Conservation (phyloP, 257 asterid genomes). For the Voacanga thouarsii region DNA sequence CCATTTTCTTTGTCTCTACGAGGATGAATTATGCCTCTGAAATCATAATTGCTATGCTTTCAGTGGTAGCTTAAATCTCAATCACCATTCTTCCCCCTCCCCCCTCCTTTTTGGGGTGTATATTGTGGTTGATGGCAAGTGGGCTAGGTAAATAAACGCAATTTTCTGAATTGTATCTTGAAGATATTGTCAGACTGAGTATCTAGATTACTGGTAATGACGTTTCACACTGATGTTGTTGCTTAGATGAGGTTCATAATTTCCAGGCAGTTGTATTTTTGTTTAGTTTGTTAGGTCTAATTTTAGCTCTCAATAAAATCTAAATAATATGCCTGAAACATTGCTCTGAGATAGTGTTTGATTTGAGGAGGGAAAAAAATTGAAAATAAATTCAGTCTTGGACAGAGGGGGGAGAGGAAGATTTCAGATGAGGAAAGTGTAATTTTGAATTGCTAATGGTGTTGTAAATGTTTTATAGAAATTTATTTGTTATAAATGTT, state of each 20-base stretch:
- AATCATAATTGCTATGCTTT: background rate
- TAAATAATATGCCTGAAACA: too few relatives aligned
- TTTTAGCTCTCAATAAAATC: background rate
- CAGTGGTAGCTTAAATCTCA: background rate
- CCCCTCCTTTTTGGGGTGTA: too few relatives aligned
- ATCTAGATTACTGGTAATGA: background rate
- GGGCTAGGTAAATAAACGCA: background rate
- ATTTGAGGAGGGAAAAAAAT: background rate
- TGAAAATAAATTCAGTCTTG: too few relatives aligned
- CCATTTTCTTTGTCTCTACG: background rate
- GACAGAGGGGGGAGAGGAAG: background rate
- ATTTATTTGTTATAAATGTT: slow-evolving; percentile 1
- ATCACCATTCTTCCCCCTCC: too few relatives aligned
- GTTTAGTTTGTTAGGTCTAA: too few relatives aligned
- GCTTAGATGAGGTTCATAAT: background rate
- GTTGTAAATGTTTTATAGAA: background rate
- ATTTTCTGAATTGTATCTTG: background rate
- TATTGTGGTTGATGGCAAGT: background rate
- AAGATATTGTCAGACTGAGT: background rate
- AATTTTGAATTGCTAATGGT: background rate
- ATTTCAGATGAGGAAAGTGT: background rate
- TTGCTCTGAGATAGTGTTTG: background rate
- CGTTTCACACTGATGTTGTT: too few relatives aligned
- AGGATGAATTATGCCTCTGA: background rate
- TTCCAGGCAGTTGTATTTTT: background rate